phyloP scores from a whole-genome alignment of 1,284 basidiomycete species.

The Ustilago bromivora region DNA sequence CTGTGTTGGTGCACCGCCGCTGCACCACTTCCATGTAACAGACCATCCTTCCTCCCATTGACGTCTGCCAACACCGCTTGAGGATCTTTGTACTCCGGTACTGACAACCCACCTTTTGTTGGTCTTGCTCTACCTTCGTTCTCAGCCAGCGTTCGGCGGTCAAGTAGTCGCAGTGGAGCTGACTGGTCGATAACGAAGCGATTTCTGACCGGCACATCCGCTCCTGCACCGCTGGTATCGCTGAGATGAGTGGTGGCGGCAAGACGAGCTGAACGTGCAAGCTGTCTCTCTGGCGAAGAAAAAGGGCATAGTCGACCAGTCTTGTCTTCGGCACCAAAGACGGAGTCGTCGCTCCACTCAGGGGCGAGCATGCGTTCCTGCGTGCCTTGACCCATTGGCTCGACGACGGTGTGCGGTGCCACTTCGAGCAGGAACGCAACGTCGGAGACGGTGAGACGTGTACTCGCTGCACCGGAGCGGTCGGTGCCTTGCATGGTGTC shows the following conservation, averaged over 20 bases:
- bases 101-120: constrained; percentile 45
- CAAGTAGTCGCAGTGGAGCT: constrained; percentile 60
- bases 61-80: constrained; percentile 34
- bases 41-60: constrained; percentile 38
- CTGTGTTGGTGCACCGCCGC: constrained; percentile 31
- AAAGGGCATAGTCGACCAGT: neutral
- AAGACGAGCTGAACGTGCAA: constrained; percentile 29
- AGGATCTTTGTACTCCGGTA: constrained; percentile 32
- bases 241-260: constrained; percentile 58
- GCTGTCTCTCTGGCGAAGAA: constrained; percentile 25
- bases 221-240: constrained; percentile 7
- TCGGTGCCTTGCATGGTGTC: constrained; percentile 27
- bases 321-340: constrained; percentile 21
- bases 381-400: constrained; percentile 66
- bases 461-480: constrained; percentile 21
- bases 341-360: constrained; percentile 47
- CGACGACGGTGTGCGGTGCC: constrained; percentile 63
- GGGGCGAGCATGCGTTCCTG: constrained; percentile 62
- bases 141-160: constrained; percentile 56
- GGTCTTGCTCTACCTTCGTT: constrained; percentile 30
- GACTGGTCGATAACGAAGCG: constrained; percentile 63
- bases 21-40: constrained; percentile 1
- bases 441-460: constrained; percentile 60
- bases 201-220: constrained; percentile 33
- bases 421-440: constrained; percentile 62